These are phyloP conservation scores for Chalciporus chontae DNA, from an alignment of 768 basidiomycete genomes.

Conservation along the genomic window DNA sequence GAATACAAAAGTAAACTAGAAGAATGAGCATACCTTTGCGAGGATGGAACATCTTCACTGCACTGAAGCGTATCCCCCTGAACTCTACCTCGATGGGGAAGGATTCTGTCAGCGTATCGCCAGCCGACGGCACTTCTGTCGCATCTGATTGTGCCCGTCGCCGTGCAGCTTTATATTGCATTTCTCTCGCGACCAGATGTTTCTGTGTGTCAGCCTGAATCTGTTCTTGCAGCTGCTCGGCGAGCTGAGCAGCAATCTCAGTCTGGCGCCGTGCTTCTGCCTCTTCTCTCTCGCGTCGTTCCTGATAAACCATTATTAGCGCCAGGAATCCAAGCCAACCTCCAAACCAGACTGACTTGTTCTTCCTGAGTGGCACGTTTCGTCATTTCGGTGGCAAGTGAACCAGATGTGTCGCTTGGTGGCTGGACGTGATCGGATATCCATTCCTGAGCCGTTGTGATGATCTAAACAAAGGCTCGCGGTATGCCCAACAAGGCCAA, in stretches of 20 bases:
- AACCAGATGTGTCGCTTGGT: conserved; percentile 57
- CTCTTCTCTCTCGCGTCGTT: conserved; percentile 49
- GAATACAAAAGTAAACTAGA: neutral
- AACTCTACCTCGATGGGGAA: conserved; percentile 58
- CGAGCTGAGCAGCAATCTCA: conserved; percentile 49
- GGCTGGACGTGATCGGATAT: conserved; percentile 53
- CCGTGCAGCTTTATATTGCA: conserved; percentile 49
- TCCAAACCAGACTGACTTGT: conserved; percentile 38
- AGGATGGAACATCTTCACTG: conserved; percentile 72
- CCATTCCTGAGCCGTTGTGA: conserved; percentile 71
- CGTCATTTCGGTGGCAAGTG: conserved; percentile 77
- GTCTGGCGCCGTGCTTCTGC: conserved; percentile 51
- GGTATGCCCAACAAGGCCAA: conserved; percentile 1
- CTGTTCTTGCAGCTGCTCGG: conserved; percentile 60
- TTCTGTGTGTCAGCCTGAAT: conserved; percentile 63
- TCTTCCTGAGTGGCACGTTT: conserved; percentile 70
- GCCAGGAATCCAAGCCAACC: neutral
- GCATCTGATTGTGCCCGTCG: conserved; percentile 68
- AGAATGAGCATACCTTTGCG: conserved; percentile 47
- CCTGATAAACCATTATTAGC: conserved; percentile 33
- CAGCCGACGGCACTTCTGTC: conserved; percentile 53
- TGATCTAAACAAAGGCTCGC: conserved; percentile 45
- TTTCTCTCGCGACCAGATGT: conserved; percentile 44
- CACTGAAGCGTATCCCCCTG: conserved; percentile 54
- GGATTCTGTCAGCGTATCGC: conserved; percentile 56